Percentiles rank a stretch among this genome's conserved stretches.
Conservation (phyloP, 1,284 basidiomycete genomes). For the Boletus subluridellus region DNA sequence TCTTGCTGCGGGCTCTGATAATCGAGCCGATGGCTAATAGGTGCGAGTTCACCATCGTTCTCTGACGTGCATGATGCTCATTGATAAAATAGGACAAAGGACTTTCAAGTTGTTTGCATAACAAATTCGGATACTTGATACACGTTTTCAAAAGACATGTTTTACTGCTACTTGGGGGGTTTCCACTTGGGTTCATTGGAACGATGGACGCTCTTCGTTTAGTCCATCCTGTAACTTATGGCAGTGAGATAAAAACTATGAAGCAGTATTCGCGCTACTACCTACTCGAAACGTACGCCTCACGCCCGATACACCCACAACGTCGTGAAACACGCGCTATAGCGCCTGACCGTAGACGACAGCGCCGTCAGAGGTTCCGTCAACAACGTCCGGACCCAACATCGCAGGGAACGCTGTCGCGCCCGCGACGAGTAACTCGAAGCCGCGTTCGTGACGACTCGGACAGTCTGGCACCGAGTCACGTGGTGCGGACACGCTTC, state of each 20-base stretch:
- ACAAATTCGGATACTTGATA: not conserved
- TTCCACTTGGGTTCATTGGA: not conserved
- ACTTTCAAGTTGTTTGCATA: no score
- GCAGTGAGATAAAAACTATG: not conserved
- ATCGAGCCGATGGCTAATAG: not conserved
- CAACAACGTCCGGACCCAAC: slow-evolving; percentile 53
- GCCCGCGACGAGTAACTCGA: slow-evolving; percentile 31
- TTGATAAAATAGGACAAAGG: no score
- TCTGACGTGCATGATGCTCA: no score
- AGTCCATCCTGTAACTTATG: not conserved
- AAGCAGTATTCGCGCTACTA: not conserved
- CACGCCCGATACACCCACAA: slow-evolving; percentile 29
- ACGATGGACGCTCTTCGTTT: not conserved
- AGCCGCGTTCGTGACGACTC: slow-evolving; percentile 27
- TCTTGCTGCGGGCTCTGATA: slow-evolving; percentile 27
- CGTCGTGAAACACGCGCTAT: slow-evolving; percentile 35
- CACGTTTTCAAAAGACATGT: not conserved
- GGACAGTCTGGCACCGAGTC: slow-evolving; percentile 20
- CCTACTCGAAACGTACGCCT: not conserved
- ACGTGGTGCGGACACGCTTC: slow-evolving; percentile 42
- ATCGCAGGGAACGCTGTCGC: slow-evolving; percentile 48
- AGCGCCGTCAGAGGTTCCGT: slow-evolving; percentile 56
- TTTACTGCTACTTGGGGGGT: not conserved
- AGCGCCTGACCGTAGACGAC: no score
- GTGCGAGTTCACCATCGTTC: not conserved